Evolutionary conservation across 495 filamentous ascomycete genomes (phyloP), one percentile per base, ranked within the genome.

Genomic region (Beverwykella pulmonaria): DNA sequence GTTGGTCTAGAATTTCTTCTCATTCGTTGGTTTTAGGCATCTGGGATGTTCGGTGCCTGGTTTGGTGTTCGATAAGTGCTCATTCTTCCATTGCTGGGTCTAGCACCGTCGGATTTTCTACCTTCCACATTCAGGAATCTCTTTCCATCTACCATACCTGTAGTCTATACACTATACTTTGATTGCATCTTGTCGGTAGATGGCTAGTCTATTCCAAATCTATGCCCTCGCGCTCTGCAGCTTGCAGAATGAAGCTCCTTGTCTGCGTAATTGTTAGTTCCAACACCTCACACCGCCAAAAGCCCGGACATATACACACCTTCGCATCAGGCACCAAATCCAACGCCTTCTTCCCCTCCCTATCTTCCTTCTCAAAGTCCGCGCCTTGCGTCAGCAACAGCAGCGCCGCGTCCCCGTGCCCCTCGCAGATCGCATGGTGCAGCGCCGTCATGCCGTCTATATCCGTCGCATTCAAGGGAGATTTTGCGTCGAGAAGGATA

Each of bases 341-440:
- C 69, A 98, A 83, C 12, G 94, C 86, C 59, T 92, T 71, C 61
- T 75, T 78, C 20, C 89, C 94, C 70, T 93, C 88, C 2, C 63
- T 68, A 75, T 95, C 90, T 76, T 85, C 86, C 78, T 90, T 92
- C 62, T 92, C 90, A 5, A 83, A 83, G 74, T 93, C 92, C 0
- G 93, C 93, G 0, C 94, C 93, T 0, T 88, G 88, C 73, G 90
- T 95, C 27, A 98, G 76, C 53, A 98, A 75, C 15, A 88, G 80
- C 23, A 97, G 78, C 0, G 93, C 94, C 0, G 92, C 86, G 77
- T 97, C 91, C 0, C 93, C 94, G 75, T 97, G 93, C 0, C 94
- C 94, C 76, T 98, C 94, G 0, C 91, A 90, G 63, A 97, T 84
- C 1, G 79, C 94, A 79, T 99, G 95, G 77, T 99, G 94, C 73